phyloP scores from a whole-genome alignment of 306 rosid genomes.

The Betula pendula region DNA sequence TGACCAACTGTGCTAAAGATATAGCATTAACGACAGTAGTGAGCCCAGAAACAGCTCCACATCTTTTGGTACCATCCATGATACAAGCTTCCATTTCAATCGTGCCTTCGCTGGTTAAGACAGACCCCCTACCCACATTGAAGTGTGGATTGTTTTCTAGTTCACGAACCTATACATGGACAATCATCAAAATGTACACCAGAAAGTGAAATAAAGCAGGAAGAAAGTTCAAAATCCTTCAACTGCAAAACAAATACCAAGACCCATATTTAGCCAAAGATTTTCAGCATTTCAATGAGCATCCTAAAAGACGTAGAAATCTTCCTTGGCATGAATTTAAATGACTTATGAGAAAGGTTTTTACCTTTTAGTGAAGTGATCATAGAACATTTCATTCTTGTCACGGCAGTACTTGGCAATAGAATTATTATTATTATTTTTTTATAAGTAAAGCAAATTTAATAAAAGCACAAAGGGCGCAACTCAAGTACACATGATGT shows the following conservation, averaged over 20 bases:
- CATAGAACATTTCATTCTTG: too few species aligned
- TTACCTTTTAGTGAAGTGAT: too few species aligned
- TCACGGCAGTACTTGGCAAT: too few species aligned
- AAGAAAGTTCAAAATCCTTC: neutral
- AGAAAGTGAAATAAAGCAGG: neutral
- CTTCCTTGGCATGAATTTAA: too few species aligned
- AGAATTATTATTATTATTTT: too few species aligned
- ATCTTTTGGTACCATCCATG: constrained; percentile 76
- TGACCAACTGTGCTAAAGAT: constrained; percentile 77
- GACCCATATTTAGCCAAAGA: neutral
- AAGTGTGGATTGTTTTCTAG: constrained; percentile 69
- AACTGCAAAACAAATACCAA: neutral
- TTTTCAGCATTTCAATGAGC: neutral
- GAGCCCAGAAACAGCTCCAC: constrained; percentile 93
- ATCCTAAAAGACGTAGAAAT: too few species aligned
- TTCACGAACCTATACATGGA: constrained; percentile 58
- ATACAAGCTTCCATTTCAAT: constrained; percentile 93
- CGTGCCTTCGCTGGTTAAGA: constrained; percentile 56
- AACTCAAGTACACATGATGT: too few species aligned
- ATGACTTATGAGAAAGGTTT: too few species aligned
- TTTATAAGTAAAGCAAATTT: too few species aligned
- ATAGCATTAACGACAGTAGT: constrained; percentile 75
- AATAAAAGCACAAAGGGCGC: too few species aligned
- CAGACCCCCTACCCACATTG: constrained; percentile 84
- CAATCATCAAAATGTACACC: neutral